Evolutionary conservation across 805 yeast genomes (phyloP), one percentile per base, ranked within the genome.

Genomic region (Kodamaea kakaduensis): DNA sequence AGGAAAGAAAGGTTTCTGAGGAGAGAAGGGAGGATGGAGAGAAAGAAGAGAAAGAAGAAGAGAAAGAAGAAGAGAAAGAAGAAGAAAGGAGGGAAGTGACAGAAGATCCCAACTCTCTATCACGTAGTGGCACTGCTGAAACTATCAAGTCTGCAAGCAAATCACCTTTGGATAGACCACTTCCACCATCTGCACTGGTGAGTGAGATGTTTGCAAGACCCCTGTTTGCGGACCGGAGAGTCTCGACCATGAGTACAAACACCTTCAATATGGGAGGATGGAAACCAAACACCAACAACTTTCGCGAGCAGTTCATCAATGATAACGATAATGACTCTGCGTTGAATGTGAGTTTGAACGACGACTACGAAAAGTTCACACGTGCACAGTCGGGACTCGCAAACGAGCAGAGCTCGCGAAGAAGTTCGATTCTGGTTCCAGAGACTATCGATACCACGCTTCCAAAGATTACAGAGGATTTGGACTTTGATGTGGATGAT

Each of bases 241-340:
- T 45, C 8, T 64, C 71, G 1, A 56, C 67, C 7, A 51, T 55
- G 51, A 50, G 47, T 36, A 45, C 42, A 25, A 46, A 21, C 42
- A 66, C 65, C 2, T 54, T 74, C 27, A 70, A 64, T 38, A 59
- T 74, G 58, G 79, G 78, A 2, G 58, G 58, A 17, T 78, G 84
- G 84, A 70, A 67, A 48, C 83, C 83, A 2, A 73, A 77, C 46
- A 77, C 81, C 6, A 62, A 58, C 20, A 59, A 58, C 25, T 72
- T 52, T 48, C 57, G 78, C 34, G 77, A 71, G 40, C 68, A 67
- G 34, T 73, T 73, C 37, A 71, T 73, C 26, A 59, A 56, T 42
- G 71, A 63, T 34, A 61, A 61, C 28, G 71, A 65, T 28, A 66
- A 64, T 32, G 73, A 62, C 46, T 48, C 55, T 1, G 37, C 47